Evolutionary conservation across 2,329 filamentous ascomycete species (phyloP).

Genomic region (Helotiales sp.): DNA sequence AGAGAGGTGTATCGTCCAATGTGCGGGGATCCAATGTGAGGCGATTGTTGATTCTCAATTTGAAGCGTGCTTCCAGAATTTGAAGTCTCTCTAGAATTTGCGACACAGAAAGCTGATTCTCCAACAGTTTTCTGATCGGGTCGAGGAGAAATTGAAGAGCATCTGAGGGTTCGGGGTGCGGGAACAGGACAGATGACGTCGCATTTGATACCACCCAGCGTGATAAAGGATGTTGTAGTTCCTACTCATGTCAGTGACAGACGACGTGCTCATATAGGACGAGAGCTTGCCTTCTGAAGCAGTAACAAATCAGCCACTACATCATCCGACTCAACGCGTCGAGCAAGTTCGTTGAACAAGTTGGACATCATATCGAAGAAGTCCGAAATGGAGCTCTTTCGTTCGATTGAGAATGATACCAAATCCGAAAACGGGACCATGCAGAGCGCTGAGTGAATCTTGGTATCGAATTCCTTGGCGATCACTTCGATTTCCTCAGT

Average conservation of each 20-base stretch:
- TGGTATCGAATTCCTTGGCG: neutral
- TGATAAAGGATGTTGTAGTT: neutral
- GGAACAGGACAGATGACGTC: neutral
- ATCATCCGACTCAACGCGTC: neutral
- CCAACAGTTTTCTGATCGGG: neutral
- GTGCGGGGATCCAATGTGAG: neutral
- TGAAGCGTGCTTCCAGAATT: neutral
- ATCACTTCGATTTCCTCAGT: neutral
- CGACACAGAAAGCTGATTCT: neutral
- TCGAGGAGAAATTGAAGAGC: neutral
- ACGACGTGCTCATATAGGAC: neutral
- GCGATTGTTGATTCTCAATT: no score
- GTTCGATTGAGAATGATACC: neutral
- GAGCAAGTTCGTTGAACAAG: neutral
- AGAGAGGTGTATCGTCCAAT: neutral
- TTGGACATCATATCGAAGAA: neutral
- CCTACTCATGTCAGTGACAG: neutral
- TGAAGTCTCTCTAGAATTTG: neutral
- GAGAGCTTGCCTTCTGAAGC: neutral
- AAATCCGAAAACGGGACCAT: neutral
- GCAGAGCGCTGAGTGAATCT: neutral
- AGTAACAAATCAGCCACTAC: neutral
- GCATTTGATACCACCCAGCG: neutral
- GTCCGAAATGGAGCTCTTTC: neutral
- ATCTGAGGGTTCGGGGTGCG: neutral